Conservation (phyloP, 192 early-diverging fungal genomes). For the Backusella sp. region DNA sequence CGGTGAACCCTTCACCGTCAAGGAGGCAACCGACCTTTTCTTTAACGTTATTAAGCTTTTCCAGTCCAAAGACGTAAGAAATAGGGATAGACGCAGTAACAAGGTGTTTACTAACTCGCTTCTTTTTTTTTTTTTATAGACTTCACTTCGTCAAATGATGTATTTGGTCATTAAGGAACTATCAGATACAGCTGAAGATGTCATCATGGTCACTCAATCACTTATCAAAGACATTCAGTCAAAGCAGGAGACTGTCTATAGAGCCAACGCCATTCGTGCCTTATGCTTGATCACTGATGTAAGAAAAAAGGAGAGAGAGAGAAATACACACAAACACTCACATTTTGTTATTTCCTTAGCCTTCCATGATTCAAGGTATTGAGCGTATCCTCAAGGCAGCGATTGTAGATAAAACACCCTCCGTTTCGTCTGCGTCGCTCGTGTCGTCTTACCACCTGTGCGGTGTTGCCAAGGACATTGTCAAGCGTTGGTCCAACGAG, state of each 20-base stretch:
- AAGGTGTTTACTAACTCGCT: background rate
- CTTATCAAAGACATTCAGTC: constrained; percentile 97
- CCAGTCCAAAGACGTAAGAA: constrained; percentile 84
- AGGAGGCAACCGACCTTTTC: constrained; percentile 95
- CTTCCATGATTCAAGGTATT: constrained; percentile 91
- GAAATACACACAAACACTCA: background rate
- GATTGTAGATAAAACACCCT: constrained; percentile 92
- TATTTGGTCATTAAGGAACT: constrained; percentile 98
- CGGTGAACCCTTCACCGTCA: constrained; percentile 84
- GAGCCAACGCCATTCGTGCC: constrained; percentile 96
- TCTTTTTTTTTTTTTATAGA: constrained; percentile 47
- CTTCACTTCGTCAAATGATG: constrained; percentile 93
- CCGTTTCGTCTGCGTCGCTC: constrained; percentile 86
- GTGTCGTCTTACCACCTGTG: constrained; percentile 93
- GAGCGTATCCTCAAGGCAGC: constrained; percentile 96
- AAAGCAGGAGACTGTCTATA: constrained; percentile 86
- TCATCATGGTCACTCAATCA: constrained; percentile 95
- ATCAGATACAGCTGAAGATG: constrained; percentile 88
- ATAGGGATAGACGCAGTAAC: background rate
- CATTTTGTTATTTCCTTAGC: constrained; percentile 45
- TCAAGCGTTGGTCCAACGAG: constrained; percentile 96
- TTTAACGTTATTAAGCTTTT: constrained; percentile 98
- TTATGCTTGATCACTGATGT: constrained; percentile 95
- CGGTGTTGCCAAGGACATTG: constrained; percentile 83
- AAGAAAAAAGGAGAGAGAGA: constrained; percentile 14